A percentile compares a stretch with the other conserved stretches of the same genome.
Conservation (phyloP, 2,329 filamentous ascomycete genomes). For the Talaromyces islandicus region DNA sequence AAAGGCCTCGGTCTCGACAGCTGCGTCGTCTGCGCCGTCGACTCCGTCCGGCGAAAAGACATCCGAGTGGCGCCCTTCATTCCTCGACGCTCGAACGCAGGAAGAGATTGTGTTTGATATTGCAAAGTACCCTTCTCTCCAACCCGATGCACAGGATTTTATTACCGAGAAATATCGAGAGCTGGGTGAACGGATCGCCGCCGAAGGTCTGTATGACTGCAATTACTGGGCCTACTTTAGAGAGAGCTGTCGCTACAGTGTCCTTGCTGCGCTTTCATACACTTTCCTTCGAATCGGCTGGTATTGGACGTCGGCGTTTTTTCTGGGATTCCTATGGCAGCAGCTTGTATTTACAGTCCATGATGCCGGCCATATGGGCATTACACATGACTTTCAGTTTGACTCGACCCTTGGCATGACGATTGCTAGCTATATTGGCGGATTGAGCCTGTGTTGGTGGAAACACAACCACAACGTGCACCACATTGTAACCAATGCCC, state of each 20-base stretch:
- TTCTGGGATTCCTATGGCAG: slow-evolving; percentile 83
- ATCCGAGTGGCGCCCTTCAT: slow-evolving; percentile 46
- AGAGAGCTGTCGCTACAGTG: slow-evolving; percentile 66
- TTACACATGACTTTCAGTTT: slow-evolving; percentile 80
- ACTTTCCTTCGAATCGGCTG: slow-evolving; percentile 56
- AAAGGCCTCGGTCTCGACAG: slow-evolving; percentile 23
- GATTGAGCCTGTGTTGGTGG: slow-evolving; percentile 93
- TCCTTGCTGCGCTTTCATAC: slow-evolving; percentile 60
- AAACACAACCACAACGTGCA: slow-evolving; percentile 95
- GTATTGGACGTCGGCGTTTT: slow-evolving; percentile 65
- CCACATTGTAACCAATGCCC: slow-evolving; percentile 90
- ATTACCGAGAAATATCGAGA: slow-evolving; percentile 79
- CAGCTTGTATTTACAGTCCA: slow-evolving; percentile 91
- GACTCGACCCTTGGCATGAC: slow-evolving; percentile 85
- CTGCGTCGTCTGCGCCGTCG: slow-evolving; percentile 24
- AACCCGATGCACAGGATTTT: slow-evolving; percentile 64
- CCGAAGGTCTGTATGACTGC: slow-evolving; percentile 75
- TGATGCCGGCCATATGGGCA: slow-evolving; percentile 95
- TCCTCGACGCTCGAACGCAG: slow-evolving; percentile 66
- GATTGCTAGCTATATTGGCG: slow-evolving; percentile 83
- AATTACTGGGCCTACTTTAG: slow-evolving; percentile 73
- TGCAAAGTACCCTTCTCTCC: slow-evolving; percentile 73
- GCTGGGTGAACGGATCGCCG: slow-evolving; percentile 64
- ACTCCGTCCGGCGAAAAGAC: slow-evolving; percentile 18
- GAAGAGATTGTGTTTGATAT: slow-evolving; percentile 71